Evolutionary conservation across 306 rosid species (phyloP).

Genomic region (Trifolium repens): DNA sequence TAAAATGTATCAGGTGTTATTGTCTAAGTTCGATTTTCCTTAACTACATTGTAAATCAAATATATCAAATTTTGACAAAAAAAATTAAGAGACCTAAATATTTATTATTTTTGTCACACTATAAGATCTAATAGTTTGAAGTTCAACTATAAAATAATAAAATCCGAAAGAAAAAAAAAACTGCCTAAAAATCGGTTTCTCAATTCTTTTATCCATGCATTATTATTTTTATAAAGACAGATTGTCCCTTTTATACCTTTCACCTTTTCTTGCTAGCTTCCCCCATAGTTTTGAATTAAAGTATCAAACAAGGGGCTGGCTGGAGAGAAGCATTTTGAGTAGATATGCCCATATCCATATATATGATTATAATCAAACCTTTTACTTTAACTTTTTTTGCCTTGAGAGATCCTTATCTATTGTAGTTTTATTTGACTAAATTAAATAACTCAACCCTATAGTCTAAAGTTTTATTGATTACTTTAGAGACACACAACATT

Average conservation of each 20-base stretch:
- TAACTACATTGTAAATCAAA: too few relatives aligned
- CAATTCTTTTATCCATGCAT: slow-evolving; percentile 27
- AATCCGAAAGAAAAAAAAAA: too few relatives aligned
- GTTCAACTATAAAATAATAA: too few relatives aligned
- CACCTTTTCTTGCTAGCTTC: slow-evolving; percentile 27
- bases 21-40: too few relatives aligned
- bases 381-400: slow-evolving; percentile 45
- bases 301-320: slow-evolving; percentile 37
- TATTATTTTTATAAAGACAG: slow-evolving; percentile 25
- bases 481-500: not conserved
- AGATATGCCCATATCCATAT: slow-evolving; percentile 29
- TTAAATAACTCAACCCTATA: slow-evolving; percentile 17
- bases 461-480: not conserved
- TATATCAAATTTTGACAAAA: too few relatives aligned
- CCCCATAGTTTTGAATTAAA: slow-evolving; percentile 49
- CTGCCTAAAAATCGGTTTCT: not conserved
- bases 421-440: slow-evolving; percentile 25
- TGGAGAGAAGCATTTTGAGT: slow-evolving; percentile 9
- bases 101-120: too few relatives aligned
- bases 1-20: too few relatives aligned
- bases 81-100: too few relatives aligned
- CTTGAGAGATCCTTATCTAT: slow-evolving; percentile 34
- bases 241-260: slow-evolving; percentile 37
- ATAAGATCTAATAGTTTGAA: too few relatives aligned
- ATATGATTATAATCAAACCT: slow-evolving; percentile 36